Percentiles rank a stretch among this genome's conserved stretches.
phyloP scores from a whole-genome alignment of 371 early-diverging fungal species.

The Rhizopus delemar region DNA sequence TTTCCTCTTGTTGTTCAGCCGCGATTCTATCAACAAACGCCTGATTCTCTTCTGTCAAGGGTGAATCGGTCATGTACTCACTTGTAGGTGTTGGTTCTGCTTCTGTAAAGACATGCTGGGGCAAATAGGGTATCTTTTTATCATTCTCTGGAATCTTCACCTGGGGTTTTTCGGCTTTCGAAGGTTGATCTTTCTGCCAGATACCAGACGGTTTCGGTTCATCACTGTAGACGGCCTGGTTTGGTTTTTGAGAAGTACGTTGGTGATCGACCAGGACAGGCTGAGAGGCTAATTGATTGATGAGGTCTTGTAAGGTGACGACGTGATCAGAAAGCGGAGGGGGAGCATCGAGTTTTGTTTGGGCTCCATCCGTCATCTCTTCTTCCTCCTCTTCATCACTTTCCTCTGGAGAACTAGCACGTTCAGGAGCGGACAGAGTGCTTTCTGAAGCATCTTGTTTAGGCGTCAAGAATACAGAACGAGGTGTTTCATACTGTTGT shows the following conservation, averaged over 20 bases:
- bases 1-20: constrained; percentile 20
- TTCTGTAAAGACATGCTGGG: constrained; percentile 27
- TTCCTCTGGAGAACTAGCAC: background rate
- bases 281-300: constrained; percentile 20
- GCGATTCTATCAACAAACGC: constrained; percentile 19
- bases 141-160: background rate
- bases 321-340: constrained; percentile 28
- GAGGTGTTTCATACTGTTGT: constrained; percentile 6
- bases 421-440: background rate
- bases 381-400: constrained; percentile 1
- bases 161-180: background rate
- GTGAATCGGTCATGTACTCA: constrained; percentile 14
- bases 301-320: constrained; percentile 20
- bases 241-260: background rate
- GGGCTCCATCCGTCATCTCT: background rate
- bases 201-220: constrained; percentile 19
- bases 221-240: constrained; percentile 3
- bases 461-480: constrained; percentile 7
- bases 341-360: background rate
- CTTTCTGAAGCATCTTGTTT: background rate
- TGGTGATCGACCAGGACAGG: constrained; percentile 19
- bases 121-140: constrained; percentile 12
- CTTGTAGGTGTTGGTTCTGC: constrained; percentile 31
- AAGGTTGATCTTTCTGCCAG: constrained; percentile 5
- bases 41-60: constrained; percentile 9